Conservation (phyloP, 2,329 filamentous ascomycete genomes). For the Aspergillus neoniger region DNA sequence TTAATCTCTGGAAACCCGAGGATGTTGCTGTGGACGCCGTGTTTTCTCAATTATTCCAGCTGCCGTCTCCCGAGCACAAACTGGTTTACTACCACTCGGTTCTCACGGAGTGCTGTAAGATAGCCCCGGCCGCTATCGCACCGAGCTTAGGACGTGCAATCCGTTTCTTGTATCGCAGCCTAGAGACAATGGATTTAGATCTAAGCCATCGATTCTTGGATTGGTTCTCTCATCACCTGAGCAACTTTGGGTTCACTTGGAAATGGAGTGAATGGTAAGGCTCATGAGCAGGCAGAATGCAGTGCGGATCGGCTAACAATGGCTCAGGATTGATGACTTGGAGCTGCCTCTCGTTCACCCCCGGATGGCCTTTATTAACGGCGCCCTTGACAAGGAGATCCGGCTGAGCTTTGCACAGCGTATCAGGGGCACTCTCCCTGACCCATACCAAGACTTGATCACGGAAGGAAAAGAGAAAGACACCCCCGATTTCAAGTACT, state of each 20-base stretch:
- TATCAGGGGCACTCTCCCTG: slow-evolving; percentile 89
- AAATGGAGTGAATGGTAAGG: slow-evolving; percentile 94
- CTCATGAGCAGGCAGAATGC: not conserved
- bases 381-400: slow-evolving; percentile 93
- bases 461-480: slow-evolving; percentile 89
- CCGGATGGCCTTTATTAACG: slow-evolving; percentile 89
- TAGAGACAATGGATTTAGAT: slow-evolving; percentile 82
- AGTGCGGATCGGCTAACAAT: slow-evolving; percentile 19
- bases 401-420: slow-evolving; percentile 93
- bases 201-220: slow-evolving; percentile 85
- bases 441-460: slow-evolving; percentile 78
- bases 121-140: slow-evolving; percentile 93
- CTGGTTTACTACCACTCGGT: slow-evolving; percentile 95
- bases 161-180: slow-evolving; percentile 81
- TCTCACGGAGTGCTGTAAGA: slow-evolving; percentile 92
- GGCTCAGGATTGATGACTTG: slow-evolving; percentile 71
- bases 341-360: slow-evolving; percentile 75
- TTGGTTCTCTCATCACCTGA: slow-evolving; percentile 97
- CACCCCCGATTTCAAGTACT: slow-evolving; percentile 92
- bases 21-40: slow-evolving; percentile 97
- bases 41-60: slow-evolving; percentile 89
- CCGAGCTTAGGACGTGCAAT: slow-evolving; percentile 92
- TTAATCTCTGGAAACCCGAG: slow-evolving; percentile 89
- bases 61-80: slow-evolving; percentile 87
- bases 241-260: slow-evolving; percentile 99